Evolutionary conservation across 2,329 filamentous ascomycete species (phyloP).

Genomic region (Seiridium cupressi): DNA sequence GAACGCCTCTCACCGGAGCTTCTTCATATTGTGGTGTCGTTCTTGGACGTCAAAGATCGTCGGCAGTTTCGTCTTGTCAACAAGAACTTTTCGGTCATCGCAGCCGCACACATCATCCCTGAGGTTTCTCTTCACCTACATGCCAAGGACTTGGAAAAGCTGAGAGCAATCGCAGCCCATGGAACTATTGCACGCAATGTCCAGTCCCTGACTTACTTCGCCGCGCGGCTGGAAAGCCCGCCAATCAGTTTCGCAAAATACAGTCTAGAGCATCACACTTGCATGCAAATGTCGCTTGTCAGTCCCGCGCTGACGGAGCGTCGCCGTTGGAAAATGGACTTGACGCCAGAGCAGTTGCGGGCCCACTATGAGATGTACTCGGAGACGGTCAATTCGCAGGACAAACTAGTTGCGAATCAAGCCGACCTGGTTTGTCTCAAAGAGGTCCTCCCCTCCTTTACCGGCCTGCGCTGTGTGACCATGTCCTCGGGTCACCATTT

Average conservation of each 20-base stretch:
- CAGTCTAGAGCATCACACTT: background rate
- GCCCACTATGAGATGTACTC: background rate
- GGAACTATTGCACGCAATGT: conserved; percentile 6
- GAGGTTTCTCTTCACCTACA: conserved; percentile 16
- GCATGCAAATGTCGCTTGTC: background rate
- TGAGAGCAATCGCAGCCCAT: conserved; percentile 7
- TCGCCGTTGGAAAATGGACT: background rate
- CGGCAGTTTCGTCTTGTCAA: conserved; percentile 9
- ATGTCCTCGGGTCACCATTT: background rate
- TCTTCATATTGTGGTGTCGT: conserved; percentile 9
- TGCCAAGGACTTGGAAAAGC: conserved; percentile 9
- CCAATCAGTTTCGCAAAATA: background rate
- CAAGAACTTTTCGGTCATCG: background rate
- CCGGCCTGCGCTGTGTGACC: conserved; percentile 14
- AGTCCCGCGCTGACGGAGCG: background rate
- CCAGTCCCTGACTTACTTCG: conserved; percentile 4
- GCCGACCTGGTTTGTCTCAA: background rate
- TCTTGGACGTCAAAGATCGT: background rate
- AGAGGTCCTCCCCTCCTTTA: conserved; percentile 11
- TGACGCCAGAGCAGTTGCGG: background rate
- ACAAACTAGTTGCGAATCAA: background rate
- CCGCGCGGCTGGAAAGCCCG: background rate
- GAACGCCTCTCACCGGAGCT: conserved; percentile 10
- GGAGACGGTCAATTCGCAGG: background rate
- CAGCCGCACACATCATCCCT: conserved; percentile 36